These are phyloP conservation scores for Scheffersomyces segobiensis DNA, from an alignment of 1,139 yeast genomes.

Conservation along the genomic window DNA sequence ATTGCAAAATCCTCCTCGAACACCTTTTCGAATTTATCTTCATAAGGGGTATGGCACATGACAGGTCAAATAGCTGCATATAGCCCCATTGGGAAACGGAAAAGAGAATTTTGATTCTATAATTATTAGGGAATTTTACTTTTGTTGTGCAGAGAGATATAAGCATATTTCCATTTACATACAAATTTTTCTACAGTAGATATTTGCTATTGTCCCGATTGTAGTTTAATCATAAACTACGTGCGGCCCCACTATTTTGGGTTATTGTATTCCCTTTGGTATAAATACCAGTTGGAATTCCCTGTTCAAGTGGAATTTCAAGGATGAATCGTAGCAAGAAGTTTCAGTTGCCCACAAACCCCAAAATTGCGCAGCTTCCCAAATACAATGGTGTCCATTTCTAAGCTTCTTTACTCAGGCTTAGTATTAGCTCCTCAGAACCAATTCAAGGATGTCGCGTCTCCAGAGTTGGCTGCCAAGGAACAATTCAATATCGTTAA, in stretches of 20 bases:
- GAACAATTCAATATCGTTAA: slow-evolving; percentile 36
- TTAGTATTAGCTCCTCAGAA: slow-evolving; percentile 5
- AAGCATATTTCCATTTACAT: background rate
- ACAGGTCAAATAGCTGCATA: background rate
- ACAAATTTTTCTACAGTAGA: background rate
- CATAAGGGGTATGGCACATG: background rate
- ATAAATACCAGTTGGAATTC: background rate
- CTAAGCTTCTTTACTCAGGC: slow-evolving; percentile 7
- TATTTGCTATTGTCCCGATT: background rate
- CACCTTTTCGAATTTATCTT: background rate
- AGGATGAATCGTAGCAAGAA: background rate
- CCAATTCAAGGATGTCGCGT: slow-evolving; percentile 18
- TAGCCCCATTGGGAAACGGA: background rate
- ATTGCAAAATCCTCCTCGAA: background rate
- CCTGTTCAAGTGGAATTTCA: background rate
- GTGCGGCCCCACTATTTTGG: background rate
- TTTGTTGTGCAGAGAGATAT: background rate
- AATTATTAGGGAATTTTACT: background rate
- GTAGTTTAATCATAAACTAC: background rate
- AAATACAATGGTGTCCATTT: slow-evolving; percentile 8
- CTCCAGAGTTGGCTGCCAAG: slow-evolving; percentile 25
- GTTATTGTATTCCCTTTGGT: background rate
- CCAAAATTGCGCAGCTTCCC: background rate
- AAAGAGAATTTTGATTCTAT: too few relatives aligned
- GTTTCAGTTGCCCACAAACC: background rate